A percentile compares a stretch with the other conserved stretches of the same genome.
phyloP scores from a whole-genome alignment of 371 early-diverging fungal genomes.

The Mortierella sp. region DNA sequence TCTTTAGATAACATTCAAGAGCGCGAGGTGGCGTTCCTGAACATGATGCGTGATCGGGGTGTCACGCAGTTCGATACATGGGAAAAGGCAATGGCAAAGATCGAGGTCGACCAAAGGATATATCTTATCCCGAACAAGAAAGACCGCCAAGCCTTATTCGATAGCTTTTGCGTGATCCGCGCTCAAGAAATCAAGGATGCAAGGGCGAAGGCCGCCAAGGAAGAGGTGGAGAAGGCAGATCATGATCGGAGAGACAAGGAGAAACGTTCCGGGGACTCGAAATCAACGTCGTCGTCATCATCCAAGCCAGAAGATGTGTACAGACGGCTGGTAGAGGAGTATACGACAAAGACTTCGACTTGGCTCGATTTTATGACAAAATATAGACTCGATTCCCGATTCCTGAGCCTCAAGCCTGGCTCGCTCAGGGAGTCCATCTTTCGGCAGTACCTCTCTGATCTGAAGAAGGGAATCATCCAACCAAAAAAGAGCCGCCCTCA shows the following conservation, averaged over 20 bases:
- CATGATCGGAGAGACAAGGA: slow-evolving; percentile 48
- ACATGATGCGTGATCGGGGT: slow-evolving; percentile 74
- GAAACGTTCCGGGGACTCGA: slow-evolving; percentile 52
- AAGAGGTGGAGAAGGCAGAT: slow-evolving; percentile 40
- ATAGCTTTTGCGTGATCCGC: slow-evolving; percentile 73
- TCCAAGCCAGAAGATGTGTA: slow-evolving; percentile 45
- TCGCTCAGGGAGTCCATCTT: slow-evolving; percentile 47
- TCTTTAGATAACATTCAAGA: slow-evolving; percentile 34
- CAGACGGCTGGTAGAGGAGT: slow-evolving; percentile 39
- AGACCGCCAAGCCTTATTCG: slow-evolving; percentile 65
- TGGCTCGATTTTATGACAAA: slow-evolving; percentile 55
- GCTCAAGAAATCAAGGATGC: slow-evolving; percentile 66
- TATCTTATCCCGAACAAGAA: slow-evolving; percentile 29
- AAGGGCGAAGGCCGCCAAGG: slow-evolving; percentile 54
- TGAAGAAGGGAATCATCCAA: slow-evolving; percentile 45
- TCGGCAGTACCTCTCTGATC: slow-evolving; percentile 44
- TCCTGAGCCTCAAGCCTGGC: slow-evolving; percentile 44
- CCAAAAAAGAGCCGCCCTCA: slow-evolving; percentile 9
- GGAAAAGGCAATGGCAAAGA: slow-evolving; percentile 66
- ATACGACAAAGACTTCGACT: slow-evolving; percentile 48
- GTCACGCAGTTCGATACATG: slow-evolving; percentile 81
- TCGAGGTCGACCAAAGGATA: slow-evolving; percentile 34
- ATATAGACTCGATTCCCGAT: slow-evolving; percentile 44
- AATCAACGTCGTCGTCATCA: slow-evolving; percentile 25
- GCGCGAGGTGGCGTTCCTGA: slow-evolving; percentile 52